Percentiles rank a stretch among this genome's conserved stretches.
Evolutionary conservation across 345 rosid species (phyloP).

Genomic region (Salix suchowensis): DNA sequence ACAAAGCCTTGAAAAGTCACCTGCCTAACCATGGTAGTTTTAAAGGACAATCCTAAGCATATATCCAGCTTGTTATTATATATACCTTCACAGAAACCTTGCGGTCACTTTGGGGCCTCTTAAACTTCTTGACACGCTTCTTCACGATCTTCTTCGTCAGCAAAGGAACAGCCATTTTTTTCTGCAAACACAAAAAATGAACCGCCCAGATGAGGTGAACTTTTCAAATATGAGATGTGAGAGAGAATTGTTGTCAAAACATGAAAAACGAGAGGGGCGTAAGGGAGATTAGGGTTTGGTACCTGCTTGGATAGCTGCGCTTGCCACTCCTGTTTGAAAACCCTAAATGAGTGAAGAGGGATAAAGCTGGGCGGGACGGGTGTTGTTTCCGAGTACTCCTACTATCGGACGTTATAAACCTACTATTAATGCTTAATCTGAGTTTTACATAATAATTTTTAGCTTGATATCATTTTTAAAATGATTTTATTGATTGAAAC

Average conservation of each 20-base stretch:
- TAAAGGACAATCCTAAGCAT: neutral
- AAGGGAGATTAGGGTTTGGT: neutral
- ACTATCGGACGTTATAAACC: neutral
- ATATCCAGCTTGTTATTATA: neutral
- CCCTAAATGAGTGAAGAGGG: slow-evolving; percentile 5
- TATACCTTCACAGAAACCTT: slow-evolving; percentile 51
- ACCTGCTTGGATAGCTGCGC: slow-evolving; percentile 17
- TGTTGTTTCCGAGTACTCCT: too few species aligned
- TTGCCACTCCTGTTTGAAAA: slow-evolving; percentile 14
- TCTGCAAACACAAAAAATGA: slow-evolving; percentile 9
- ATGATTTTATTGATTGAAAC: too few species aligned
- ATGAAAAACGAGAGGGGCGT: neutral
- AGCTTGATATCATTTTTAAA: too few species aligned
- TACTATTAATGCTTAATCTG: too few species aligned
- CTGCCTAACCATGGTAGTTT: neutral
- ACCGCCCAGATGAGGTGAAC: neutral
- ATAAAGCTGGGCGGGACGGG: neutral
- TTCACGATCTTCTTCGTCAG: slow-evolving; percentile 57
- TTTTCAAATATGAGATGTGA: neutral
- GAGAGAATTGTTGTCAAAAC: too few species aligned
- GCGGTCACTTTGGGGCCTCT: slow-evolving; percentile 67
- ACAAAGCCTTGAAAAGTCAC: neutral
- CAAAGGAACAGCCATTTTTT: slow-evolving; percentile 56
- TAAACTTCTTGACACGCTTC: slow-evolving; percentile 65
- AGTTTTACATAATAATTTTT: too few species aligned